Conservation (phyloP, 805 yeast species). For the Suhomyces faveliae region DNA sequence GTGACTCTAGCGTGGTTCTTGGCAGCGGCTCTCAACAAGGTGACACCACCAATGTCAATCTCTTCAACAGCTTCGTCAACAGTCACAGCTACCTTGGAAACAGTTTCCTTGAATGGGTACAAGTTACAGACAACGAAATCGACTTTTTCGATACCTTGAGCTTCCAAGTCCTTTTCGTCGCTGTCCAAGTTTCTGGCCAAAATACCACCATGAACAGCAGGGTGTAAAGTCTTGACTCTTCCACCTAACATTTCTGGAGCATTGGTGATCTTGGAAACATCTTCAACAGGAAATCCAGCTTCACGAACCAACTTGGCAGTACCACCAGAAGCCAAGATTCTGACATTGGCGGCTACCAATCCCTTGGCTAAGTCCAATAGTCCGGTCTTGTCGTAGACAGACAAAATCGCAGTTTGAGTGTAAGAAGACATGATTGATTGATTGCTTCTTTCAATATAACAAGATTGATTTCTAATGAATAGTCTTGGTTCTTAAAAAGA, state of each 20-base stretch:
- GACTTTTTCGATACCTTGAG: conserved; percentile 91
- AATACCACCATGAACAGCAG: conserved; percentile 98
- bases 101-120: conserved; percentile 97
- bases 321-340: conserved; percentile 96
- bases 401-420: conserved; percentile 86
- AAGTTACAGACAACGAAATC: conserved; percentile 97
- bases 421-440: conserved; percentile 29
- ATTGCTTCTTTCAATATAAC: background rate
- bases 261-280: conserved; percentile 90
- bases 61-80: conserved; percentile 98
- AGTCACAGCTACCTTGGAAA: conserved; percentile 92
- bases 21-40: conserved; percentile 96
- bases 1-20: conserved; percentile 97
- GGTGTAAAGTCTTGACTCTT: conserved; percentile 96
- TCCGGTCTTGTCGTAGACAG: conserved; percentile 98
- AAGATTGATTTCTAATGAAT: background rate
- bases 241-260: conserved; percentile 99
- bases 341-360: conserved; percentile 78
- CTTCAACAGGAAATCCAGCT: conserved; percentile 97
- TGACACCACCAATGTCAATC: conserved; percentile 96
- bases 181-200: conserved; percentile 89
- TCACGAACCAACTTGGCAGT: conserved; percentile 92
- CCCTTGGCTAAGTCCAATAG: conserved; percentile 95
- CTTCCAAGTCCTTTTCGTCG: conserved; percentile 84
- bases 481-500: background rate